phyloP scores from a whole-genome alignment of 352 stramenopile genomes.

The Phytopythium mirpurense region DNA sequence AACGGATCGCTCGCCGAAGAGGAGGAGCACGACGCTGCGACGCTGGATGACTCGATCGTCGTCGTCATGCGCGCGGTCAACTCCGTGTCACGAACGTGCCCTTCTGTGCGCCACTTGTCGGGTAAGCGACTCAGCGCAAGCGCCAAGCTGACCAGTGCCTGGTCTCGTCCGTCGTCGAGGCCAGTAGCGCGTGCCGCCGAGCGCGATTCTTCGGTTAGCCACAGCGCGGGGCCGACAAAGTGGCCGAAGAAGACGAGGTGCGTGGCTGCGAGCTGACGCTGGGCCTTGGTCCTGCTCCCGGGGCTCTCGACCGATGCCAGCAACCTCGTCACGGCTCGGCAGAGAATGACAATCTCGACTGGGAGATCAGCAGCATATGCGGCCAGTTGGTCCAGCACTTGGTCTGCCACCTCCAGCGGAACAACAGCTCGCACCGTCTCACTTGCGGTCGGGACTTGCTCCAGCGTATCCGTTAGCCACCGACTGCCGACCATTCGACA shows the following conservation, averaged over 20 bases:
- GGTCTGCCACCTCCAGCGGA: conserved; percentile 9
- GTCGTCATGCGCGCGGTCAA: not conserved
- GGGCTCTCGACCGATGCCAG: conserved; percentile 2
- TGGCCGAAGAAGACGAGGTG: conserved; percentile 79
- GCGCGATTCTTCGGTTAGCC: conserved; percentile 14
- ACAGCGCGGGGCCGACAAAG: conserved; percentile 46
- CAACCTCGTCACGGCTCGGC: conserved; percentile 29
- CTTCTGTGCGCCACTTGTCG: not conserved
- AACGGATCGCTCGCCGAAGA: not conserved
- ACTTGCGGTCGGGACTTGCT: not conserved
- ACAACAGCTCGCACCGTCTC: not conserved
- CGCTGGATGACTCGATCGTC: not conserved
- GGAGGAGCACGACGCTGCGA: not conserved
- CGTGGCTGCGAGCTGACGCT: conserved; percentile 18
- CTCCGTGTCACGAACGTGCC: not conserved
- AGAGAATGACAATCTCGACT: conserved; percentile 49
- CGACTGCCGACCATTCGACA: conserved; percentile 22
- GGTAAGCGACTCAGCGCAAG: conserved; percentile 1
- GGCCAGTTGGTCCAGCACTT: conserved; percentile 25
- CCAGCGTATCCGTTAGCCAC: conserved; percentile 24
- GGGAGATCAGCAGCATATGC: conserved; percentile 23
- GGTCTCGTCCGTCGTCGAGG: not conserved
- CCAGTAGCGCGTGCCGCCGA: not conserved
- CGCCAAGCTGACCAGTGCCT: not conserved
- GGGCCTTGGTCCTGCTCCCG: not conserved